Evolutionary conservation across 2,329 filamentous ascomycete species (phyloP).

Genomic region (Ascochyta rabiei): DNA sequence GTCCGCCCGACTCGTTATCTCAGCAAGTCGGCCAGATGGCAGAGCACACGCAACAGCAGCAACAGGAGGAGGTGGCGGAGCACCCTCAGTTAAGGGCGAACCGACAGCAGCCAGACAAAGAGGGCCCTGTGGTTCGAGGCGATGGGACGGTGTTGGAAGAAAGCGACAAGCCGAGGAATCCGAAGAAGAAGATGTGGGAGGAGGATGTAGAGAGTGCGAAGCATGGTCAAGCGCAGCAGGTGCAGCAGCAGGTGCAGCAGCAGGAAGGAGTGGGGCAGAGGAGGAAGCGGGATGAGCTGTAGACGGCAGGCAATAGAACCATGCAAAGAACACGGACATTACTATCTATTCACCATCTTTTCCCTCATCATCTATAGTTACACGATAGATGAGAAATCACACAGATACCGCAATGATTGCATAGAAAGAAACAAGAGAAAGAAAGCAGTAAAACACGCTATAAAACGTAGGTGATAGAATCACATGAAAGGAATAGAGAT

Average conservation of each 20-base stretch:
- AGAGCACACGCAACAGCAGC: slow-evolving; percentile 36
- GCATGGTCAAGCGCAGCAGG: slow-evolving; percentile 31
- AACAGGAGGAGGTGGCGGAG: slow-evolving; percentile 28
- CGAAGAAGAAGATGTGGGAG: slow-evolving; percentile 68
- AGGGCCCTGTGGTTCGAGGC: slow-evolving; percentile 47
- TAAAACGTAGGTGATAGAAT: no score
- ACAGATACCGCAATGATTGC: no score
- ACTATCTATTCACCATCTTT: no score
- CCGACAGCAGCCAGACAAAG: slow-evolving; percentile 31
- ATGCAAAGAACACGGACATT: no score
- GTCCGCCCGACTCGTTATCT: slow-evolving; percentile 43
- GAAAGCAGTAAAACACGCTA: no score
- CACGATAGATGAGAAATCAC: no score
- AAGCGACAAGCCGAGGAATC: slow-evolving; percentile 54
- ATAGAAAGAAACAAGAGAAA: no score
- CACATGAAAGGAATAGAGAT: no score
- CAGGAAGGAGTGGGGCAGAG: not conserved
- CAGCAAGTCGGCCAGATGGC: slow-evolving; percentile 54
- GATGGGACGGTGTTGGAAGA: slow-evolving; percentile 55
- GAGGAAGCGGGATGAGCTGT: slow-evolving; percentile 20
- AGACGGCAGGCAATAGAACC: not conserved
- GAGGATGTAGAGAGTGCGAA: slow-evolving; percentile 49
- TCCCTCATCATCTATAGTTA: no score
- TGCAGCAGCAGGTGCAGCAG: slow-evolving; percentile 1
- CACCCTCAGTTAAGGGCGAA: slow-evolving; percentile 35